Evolutionary conservation across 2,329 filamentous ascomycete species (phyloP), one percentile per base, ranked within the genome.

Genomic region (Fusarium pilosicola): DNA sequence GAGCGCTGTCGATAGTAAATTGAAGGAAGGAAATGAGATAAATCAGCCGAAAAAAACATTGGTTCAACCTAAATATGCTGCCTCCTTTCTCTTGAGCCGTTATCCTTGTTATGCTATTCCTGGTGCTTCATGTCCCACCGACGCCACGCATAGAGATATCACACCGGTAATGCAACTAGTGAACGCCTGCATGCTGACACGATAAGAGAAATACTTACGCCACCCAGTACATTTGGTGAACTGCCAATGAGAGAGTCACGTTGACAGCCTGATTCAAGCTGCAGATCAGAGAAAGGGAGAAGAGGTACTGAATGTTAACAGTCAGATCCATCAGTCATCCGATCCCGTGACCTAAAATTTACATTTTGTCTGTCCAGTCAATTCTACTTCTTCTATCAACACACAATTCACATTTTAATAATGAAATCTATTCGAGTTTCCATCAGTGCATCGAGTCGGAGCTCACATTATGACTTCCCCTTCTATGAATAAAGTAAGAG

Each of bases 41-140:
- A 0, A 5, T 11, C 6, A 22, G 13, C 1, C 9, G 2, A 28
- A 11, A 22, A 15, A n/a, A n/a, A n/a, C n/a, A 7, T 2, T 22
- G 13, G 6, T 46, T 6, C 13, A 22, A 4, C 13, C 26, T 4
- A 28, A 9, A 4, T 14, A 28, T 28, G 18, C 26, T 22, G 18
- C 6, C 13, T 46, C 4, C 6, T 46, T 46, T 11, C 45, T 22
- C 45, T 15, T 28, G 4, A 11, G 26, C 45, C 8, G 6, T 4
- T 2, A 24, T 28, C 18, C 24, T 5, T 28, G 26, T 3, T 9
- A 5, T 22, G 26, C 6, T 5, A 9, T 3, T 3, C 13, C 26
- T 15, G 18, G 6, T 1, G 6, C 18, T 46, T 46, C 18, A 5
- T 7, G 1, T 0, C 18, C 18, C 26, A 28, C 8, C 3, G 8